Conservation (phyloP, 2,329 filamentous ascomycete genomes). For the Fusarium sp. region DNA sequence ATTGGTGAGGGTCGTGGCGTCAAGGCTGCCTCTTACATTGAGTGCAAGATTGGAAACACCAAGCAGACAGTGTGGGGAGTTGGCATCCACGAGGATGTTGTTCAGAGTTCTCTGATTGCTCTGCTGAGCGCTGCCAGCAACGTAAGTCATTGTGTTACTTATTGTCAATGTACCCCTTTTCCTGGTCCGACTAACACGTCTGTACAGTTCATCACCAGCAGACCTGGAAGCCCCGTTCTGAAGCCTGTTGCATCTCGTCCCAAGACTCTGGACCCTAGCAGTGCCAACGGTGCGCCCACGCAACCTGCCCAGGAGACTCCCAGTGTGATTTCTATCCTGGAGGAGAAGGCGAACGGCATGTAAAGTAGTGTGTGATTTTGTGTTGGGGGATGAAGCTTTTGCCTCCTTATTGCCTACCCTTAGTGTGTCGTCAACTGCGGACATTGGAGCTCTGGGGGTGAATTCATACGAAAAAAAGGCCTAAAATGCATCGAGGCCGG, state of each 20-base stretch:
- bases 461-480: not conserved
- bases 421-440: not conserved
- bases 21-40: constrained; percentile 93
- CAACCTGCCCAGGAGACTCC: constrained; percentile 12
- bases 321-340: constrained; percentile 23
- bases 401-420: not conserved
- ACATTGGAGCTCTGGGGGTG: not conserved
- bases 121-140: constrained; percentile 87
- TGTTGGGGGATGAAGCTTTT: not conserved
- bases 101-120: constrained; percentile 85
- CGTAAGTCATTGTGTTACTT: constrained; percentile 66
- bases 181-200: not conserved
- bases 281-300: not conserved
- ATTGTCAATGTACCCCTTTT: not conserved
- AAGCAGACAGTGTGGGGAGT: constrained; percentile 87
- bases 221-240: constrained; percentile 19
- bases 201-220: constrained; percentile 25
- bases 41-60: constrained; percentile 78
- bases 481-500: not conserved
- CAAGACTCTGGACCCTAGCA: not conserved
- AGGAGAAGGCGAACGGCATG: constrained; percentile 32
- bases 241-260: constrained; percentile 1
- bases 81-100: constrained; percentile 91
- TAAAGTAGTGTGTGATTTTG: not conserved
- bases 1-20: constrained; percentile 82